Base-by-base conservation (phyloP, 1,284 basidiomycete genomes). In the Neonothopanus nambi region DNA sequence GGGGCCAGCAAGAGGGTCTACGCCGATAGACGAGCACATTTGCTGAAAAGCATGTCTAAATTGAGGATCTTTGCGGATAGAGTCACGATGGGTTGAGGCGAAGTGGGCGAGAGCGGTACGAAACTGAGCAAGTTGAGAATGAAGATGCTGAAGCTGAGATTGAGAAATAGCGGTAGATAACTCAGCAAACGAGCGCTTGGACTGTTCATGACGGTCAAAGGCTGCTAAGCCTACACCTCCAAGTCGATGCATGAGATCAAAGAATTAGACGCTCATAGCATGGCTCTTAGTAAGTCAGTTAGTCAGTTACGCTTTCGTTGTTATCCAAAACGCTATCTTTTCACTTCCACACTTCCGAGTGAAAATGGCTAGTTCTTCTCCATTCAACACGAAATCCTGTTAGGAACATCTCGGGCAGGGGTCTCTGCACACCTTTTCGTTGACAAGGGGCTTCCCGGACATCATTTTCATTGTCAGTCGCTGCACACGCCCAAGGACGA, bases 1-100 rank as follows among this genome's bases (percentile, higher is more conserved):
- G 0, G 89, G 89, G 0, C 91, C 91, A 1, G 91, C 90, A 17
- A 99, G 81, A 0, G 97, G 96, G 68, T 99, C 97, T 17, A 99
- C 93, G 24, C 94, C 95, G 52, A 99, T 91, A 13, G 89, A 87
- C 1, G 89, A 83, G 67, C 97, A 99, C 94, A 99, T 98, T 57
- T 92, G 89, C 63, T 95, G 93, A 70, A 99, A 99, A 13, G 88
- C 89, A 76, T 91, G 89, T 2, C 96, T 81, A 67, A 99, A 96
- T 2, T 82, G 80, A 1, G 97, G 92, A 64, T 98, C 92, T 52
- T 79, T 79, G 55, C 85, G 81, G 65, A 99, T 98, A 55, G 91
- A 87, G 43, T 88, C 82, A 20, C 93, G 85, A 68, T 98, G 95
- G 11, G 81, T 82, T 5, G 82, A 75, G 0, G 95, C 93, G 65